A percentile compares a stretch with the other conserved stretches of the same genome.
Conservation (phyloP, 306 rosid genomes). For the Prunus padus region DNA sequence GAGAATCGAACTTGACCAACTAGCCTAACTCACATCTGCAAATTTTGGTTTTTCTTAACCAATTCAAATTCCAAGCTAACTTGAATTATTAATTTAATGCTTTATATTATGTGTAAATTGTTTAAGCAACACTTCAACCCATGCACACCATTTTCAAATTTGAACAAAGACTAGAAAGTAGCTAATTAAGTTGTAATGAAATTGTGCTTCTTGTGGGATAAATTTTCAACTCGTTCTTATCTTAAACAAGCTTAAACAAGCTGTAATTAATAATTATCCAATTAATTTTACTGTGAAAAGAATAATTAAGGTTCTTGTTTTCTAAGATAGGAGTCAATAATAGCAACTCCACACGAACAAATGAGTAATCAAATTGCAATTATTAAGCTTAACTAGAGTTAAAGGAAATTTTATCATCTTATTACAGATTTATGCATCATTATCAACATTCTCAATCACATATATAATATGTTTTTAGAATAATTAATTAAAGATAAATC, state of each 20-base stretch:
- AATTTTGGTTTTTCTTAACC: background rate
- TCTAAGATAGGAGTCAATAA: slow-evolving; percentile 19
- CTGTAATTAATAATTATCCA: background rate
- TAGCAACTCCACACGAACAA: background rate
- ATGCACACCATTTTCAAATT: background rate
- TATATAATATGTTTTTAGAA: background rate
- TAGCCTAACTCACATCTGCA: too few species aligned
- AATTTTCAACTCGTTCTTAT: background rate
- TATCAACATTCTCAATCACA: slow-evolving; percentile 8
- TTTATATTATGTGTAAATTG: background rate
- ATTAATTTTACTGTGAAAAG: background rate
- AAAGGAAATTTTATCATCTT: slow-evolving; percentile 1
- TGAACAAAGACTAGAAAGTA: background rate
- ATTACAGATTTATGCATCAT: background rate
- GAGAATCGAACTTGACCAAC: too few species aligned
- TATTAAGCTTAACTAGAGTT: background rate
- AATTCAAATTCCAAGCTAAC: slow-evolving; percentile 1
- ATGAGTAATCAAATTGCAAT: slow-evolving; percentile 1
- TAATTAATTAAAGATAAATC: slow-evolving; percentile 1
- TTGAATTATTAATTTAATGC: background rate
- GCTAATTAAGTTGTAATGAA: background rate
- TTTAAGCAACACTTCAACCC: background rate
- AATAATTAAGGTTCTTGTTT: slow-evolving; percentile 1
- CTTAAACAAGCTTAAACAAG: background rate
- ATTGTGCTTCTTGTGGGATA: background rate